A percentile compares a stretch with the other conserved stretches of the same genome.
Conservation (phyloP, 495 filamentous ascomycete species). For the Daldinia bambusicola region DNA sequence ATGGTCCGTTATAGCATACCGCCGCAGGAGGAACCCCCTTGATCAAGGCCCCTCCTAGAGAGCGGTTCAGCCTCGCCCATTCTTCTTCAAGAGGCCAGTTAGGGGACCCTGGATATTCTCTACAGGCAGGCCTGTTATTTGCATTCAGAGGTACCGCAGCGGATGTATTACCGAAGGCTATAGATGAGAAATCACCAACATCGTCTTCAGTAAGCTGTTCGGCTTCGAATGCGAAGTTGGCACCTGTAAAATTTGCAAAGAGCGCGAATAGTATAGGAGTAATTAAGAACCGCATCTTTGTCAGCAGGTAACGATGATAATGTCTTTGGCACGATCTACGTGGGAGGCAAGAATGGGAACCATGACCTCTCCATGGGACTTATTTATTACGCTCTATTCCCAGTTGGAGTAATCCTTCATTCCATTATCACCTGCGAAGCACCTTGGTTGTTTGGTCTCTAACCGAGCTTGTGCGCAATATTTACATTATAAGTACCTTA, state of each 20-base stretch:
- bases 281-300: constrained; percentile 24
- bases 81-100: constrained; percentile 57
- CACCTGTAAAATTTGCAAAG: constrained; percentile 12
- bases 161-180: constrained; percentile 46
- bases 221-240: constrained; percentile 54
- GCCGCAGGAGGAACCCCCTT: constrained; percentile 62
- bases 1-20: constrained; percentile 61
- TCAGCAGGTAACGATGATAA: background rate
- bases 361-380: background rate
- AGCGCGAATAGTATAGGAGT: constrained; percentile 14
- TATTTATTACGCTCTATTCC: constrained; percentile 11
- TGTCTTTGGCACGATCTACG: background rate
- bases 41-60: constrained; percentile 60
- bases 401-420: constrained; percentile 6
- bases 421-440: background rate
- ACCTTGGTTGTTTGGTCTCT: background rate
- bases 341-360: background rate
- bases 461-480: background rate
- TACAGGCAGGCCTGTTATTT: constrained; percentile 51
- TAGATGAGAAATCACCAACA: constrained; percentile 44
- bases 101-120: constrained; percentile 58
- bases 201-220: constrained; percentile 48
- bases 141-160: constrained; percentile 10
- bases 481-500: background rate
- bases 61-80: constrained; percentile 59